Percentiles rank a stretch among this genome's conserved stretches.
Evolutionary conservation across 2,329 filamentous ascomycete genomes (phyloP).

Genomic region (Drechslera avenae): DNA sequence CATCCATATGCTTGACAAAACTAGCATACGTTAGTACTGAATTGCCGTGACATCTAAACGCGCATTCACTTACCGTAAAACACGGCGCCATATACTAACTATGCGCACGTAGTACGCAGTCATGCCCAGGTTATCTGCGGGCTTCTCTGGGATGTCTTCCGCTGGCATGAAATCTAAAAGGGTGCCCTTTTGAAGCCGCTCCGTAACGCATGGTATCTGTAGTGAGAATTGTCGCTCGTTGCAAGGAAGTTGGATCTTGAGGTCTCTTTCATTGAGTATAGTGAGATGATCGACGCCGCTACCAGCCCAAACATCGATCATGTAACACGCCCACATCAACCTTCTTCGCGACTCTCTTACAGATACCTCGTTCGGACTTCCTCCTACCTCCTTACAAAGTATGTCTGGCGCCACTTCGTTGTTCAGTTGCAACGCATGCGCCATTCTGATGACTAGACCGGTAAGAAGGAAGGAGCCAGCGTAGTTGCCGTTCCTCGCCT

Average conservation of each 20-base stretch:
- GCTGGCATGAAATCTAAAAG: constrained; percentile 32
- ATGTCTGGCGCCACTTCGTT: constrained; percentile 37
- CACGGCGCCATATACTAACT: constrained; percentile 40
- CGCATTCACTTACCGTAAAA: constrained; percentile 28
- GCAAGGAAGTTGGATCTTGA: constrained; percentile 42
- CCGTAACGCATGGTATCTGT: constrained; percentile 39
- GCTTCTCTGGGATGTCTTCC: constrained; percentile 35
- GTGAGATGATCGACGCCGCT: constrained; percentile 43
- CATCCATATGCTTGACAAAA: constrained; percentile 41
- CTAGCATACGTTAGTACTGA: constrained; percentile 11
- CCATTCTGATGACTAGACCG: constrained; percentile 40
- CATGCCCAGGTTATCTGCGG: constrained; percentile 40
- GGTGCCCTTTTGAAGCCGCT: constrained; percentile 31
- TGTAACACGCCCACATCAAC: constrained; percentile 45
- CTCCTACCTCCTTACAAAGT: constrained; percentile 33
- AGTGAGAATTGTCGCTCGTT: constrained; percentile 41
- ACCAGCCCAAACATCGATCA: constrained; percentile 44
- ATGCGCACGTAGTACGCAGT: constrained; percentile 41
- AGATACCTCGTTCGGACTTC: constrained; percentile 37
- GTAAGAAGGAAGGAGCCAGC: constrained; percentile 41
- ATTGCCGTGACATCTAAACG: neutral
- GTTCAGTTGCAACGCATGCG: constrained; percentile 41
- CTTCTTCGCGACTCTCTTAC: constrained; percentile 37
- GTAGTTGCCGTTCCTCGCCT: constrained; percentile 41
- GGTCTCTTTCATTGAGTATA: constrained; percentile 40